phyloP scores from a whole-genome alignment of 1,139 yeast genomes.

The Saccharomyces hybrid region DNA sequence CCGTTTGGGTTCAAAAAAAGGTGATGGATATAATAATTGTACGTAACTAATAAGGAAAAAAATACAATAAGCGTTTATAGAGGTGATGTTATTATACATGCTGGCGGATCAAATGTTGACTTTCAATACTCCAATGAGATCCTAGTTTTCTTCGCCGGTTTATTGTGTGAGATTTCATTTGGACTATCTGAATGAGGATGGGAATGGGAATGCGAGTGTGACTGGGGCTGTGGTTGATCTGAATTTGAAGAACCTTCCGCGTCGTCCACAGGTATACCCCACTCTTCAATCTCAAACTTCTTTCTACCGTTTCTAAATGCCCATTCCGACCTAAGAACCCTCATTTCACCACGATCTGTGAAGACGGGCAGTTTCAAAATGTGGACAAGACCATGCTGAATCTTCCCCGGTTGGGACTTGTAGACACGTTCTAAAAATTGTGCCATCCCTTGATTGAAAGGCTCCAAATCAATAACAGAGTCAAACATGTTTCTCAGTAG shows the following conservation, averaged over 20 bases:
- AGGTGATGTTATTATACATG: too few species aligned
- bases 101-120: too few species aligned
- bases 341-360: slow-evolving; percentile 77
- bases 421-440: slow-evolving; percentile 60
- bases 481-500: slow-evolving; percentile 59
- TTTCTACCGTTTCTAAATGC: slow-evolving; percentile 82
- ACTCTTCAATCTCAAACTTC: slow-evolving; percentile 77
- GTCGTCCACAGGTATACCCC: slow-evolving; percentile 94
- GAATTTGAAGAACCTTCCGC: slow-evolving; percentile 35
- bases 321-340: slow-evolving; percentile 63
- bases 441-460: slow-evolving; percentile 71
- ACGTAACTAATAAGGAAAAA: neutral
- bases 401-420: slow-evolving; percentile 53
- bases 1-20: slow-evolving; percentile 1
- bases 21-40: neutral
- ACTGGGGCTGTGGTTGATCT: slow-evolving; percentile 14
- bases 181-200: neutral
- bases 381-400: slow-evolving; percentile 82
- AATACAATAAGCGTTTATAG: neutral
- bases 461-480: slow-evolving; percentile 67
- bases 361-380: slow-evolving; percentile 63
- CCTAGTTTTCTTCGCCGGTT: slow-evolving; percentile 12
- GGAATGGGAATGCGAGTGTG: slow-evolving; percentile 10
- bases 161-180: slow-evolving; percentile 3
- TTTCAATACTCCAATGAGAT: slow-evolving; percentile 13